phyloP scores from a whole-genome alignment of 805 yeast genomes.

The Ogataea methylovora region DNA sequence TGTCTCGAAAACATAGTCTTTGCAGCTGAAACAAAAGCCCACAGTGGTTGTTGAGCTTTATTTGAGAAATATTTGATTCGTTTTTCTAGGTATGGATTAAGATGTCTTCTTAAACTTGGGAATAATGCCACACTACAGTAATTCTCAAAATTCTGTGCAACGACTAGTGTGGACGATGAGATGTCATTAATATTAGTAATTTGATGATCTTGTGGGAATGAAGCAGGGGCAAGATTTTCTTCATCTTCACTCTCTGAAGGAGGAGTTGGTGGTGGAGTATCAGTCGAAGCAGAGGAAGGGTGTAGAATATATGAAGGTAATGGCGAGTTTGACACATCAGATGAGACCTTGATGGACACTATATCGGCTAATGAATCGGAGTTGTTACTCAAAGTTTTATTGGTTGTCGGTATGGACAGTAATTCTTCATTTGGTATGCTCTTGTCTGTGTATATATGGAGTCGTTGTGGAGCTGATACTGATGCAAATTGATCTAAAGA shows the following conservation, averaged over 20 bases:
- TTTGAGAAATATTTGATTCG: constrained; percentile 13
- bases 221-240: constrained; percentile 15
- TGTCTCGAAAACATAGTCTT: constrained; percentile 40
- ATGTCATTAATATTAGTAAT: constrained; percentile 23
- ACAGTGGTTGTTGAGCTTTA: constrained; percentile 37
- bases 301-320: constrained; percentile 2
- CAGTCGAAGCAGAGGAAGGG: not conserved
- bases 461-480: constrained; percentile 9
- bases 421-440: not conserved
- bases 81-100: constrained; percentile 18
- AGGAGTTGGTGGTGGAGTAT: not conserved
- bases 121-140: constrained; percentile 25
- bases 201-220: constrained; percentile 25
- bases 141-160: constrained; percentile 31
- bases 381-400: not conserved
- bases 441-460: constrained; percentile 3
- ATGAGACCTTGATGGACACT: constrained; percentile 1
- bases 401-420: constrained; percentile 1
- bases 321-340: constrained; percentile 1
- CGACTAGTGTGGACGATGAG: constrained; percentile 27
- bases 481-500: constrained; percentile 13
- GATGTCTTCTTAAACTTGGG: constrained; percentile 12
- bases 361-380: not conserved
- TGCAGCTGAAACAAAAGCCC: constrained; percentile 46
- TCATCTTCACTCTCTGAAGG: not conserved